phyloP scores from a whole-genome alignment of 176 grass and related monocot genomes.

The Raddia guianensis region DNA sequence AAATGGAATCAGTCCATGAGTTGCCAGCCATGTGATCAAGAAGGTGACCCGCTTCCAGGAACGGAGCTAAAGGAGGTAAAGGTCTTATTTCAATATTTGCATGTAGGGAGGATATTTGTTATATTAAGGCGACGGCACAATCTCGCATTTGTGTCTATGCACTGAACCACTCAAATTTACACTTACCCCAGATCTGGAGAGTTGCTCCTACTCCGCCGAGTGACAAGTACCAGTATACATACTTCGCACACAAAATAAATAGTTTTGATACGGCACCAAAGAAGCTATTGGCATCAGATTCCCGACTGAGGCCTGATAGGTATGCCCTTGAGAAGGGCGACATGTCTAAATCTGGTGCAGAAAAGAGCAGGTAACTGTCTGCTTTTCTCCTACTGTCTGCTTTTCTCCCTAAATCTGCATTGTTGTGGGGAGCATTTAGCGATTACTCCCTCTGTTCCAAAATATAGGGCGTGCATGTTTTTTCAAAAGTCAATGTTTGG shows the following conservation, averaged over 20 bases:
- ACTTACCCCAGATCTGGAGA: conserved; percentile 66
- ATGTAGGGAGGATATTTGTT: neutral
- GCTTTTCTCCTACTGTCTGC: neutral
- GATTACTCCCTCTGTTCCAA: no score
- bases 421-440: neutral
- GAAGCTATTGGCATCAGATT: conserved; percentile 86
- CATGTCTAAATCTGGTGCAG: conserved; percentile 78
- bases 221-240: conserved; percentile 91
- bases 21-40: conserved; percentile 86
- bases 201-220: conserved; percentile 60
- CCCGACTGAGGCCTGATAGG: conserved; percentile 87
- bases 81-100: conserved; percentile 7
- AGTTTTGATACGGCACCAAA: conserved; percentile 86
- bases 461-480: no score
- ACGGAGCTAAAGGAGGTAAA: conserved; percentile 77
- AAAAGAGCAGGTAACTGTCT: conserved; percentile 75
- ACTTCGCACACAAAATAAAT: conserved; percentile 94
- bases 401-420: neutral
- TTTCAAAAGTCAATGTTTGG: no score
- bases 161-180: conserved; percentile 31
- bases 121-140: neutral
- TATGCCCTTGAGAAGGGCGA: conserved; percentile 90
- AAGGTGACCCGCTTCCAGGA: conserved; percentile 90
- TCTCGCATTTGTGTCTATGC: neutral
- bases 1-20: conserved; percentile 91